Percentiles rank a stretch among this genome's conserved stretches.
Evolutionary conservation across 148 eudicot species (phyloP).

Genomic region (Dysphania ambrosioides): DNA sequence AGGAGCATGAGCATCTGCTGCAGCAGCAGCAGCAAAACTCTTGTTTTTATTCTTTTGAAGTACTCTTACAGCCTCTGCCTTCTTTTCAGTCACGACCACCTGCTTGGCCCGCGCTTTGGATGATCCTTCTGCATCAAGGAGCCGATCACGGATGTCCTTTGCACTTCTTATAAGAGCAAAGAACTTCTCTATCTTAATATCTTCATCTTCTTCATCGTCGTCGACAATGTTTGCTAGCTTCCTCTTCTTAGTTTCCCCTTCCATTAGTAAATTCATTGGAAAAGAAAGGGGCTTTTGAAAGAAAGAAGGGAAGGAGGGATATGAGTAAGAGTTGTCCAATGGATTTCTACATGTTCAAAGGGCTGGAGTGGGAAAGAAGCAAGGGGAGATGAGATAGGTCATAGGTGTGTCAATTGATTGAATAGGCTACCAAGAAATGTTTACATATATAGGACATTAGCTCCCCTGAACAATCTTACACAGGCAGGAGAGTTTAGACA

Average conservation of each 20-base stretch:
- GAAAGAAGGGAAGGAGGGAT: not conserved
- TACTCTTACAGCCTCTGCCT: not conserved
- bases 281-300: not conserved
- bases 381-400: not conserved
- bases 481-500: not conserved
- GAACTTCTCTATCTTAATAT: constrained; percentile 30
- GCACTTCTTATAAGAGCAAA: constrained; percentile 27
- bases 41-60: not conserved
- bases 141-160: constrained; percentile 27
- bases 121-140: constrained; percentile 9
- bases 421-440: not conserved
- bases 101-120: not conserved
- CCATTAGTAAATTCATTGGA: constrained; percentile 18
- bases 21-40: not conserved
- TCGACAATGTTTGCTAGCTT: not conserved
- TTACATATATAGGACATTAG: not conserved
- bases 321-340: not conserved
- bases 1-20: not conserved
- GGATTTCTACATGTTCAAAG: not conserved
- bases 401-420: not conserved
- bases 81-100: not conserved
- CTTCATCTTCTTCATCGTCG: constrained; percentile 19
- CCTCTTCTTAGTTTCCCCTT: constrained; percentile 14
- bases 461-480: too few species aligned
- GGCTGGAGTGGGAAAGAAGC: too few species aligned